These are phyloP conservation scores for Pleodorina starrii DNA, from an alignment of 139 green algal species.

Conservation along the genomic window DNA sequence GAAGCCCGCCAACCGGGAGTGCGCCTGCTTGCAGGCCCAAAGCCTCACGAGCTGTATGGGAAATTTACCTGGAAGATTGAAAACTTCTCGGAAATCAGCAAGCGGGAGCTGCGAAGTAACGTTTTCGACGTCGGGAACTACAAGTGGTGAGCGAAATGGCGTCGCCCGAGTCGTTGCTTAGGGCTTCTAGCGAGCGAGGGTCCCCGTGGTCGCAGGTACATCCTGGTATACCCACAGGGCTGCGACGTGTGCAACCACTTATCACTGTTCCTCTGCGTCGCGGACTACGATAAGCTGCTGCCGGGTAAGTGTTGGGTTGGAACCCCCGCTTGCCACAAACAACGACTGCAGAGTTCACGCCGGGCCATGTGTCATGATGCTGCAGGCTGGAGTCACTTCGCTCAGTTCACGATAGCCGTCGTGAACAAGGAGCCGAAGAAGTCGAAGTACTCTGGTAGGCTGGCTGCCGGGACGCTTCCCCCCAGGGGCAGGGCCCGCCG, in stretches of 20 bases:
- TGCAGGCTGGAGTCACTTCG: constrained; percentile 97
- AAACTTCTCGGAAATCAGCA: constrained; percentile 94
- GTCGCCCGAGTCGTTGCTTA: not conserved
- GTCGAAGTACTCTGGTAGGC: constrained; percentile 93
- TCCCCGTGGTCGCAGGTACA: constrained; percentile 84
- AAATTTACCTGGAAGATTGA: constrained; percentile 99
- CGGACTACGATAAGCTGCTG: constrained; percentile 99
- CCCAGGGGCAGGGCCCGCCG: not conserved
- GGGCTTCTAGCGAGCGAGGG: not conserved
- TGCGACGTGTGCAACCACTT: constrained; percentile 99
- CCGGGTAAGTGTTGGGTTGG: constrained; percentile 75
- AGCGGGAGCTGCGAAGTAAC: constrained; percentile 94
- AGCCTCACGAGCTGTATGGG: constrained; percentile 91
- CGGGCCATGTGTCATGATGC: not conserved
- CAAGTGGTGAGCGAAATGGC: constrained; percentile 87
- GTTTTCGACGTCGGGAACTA: constrained; percentile 95
- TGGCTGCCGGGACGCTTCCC: not conserved
- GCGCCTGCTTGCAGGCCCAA: constrained; percentile 61
- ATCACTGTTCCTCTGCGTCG: constrained; percentile 98
- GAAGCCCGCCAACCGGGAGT: not conserved
- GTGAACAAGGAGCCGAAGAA: constrained; percentile 99
- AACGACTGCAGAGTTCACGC: not conserved
- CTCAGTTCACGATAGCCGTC: constrained; percentile 99
- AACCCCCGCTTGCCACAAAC: not conserved
- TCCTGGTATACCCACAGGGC: constrained; percentile 97